A percentile compares a stretch with the other conserved stretches of the same genome.
Evolutionary conservation across 2,329 filamentous ascomycete species (phyloP).

Genomic region (Lachnellula willkommii): DNA sequence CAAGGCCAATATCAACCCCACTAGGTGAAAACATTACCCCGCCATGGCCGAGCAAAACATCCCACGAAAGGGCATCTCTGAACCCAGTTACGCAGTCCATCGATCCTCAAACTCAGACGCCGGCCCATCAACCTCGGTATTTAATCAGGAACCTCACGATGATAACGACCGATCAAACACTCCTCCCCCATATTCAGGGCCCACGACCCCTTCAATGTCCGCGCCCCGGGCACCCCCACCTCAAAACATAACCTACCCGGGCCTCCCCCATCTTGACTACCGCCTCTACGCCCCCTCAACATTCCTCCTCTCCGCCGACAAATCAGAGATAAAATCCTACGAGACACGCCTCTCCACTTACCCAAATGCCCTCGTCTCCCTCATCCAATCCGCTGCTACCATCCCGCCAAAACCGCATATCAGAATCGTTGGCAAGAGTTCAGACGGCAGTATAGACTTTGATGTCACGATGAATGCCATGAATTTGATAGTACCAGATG

Average conservation of each 20-base stretch:
- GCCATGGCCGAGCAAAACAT: slow-evolving; percentile 6
- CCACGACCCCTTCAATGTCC: slow-evolving; percentile 12
- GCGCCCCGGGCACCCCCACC: slow-evolving; percentile 6
- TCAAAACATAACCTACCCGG: slow-evolving; percentile 13
- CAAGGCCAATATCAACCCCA: background rate
- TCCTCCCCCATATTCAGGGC: slow-evolving; percentile 27
- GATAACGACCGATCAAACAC: slow-evolving; percentile 19
- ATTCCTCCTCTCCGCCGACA: slow-evolving; percentile 47
- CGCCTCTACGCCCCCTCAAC: slow-evolving; percentile 43
- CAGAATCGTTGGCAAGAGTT: slow-evolving; percentile 40
- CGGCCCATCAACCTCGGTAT: slow-evolving; percentile 9
- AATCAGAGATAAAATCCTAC: slow-evolving; percentile 42
- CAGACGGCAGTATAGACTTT: slow-evolving; percentile 44
- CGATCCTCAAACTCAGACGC: slow-evolving; percentile 15
- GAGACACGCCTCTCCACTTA: slow-evolving; percentile 46
- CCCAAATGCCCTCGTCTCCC: slow-evolving; percentile 39
- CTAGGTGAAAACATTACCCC: background rate
- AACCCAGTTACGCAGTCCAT: slow-evolving; percentile 16
- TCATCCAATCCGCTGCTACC: slow-evolving; percentile 45
- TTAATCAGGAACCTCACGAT: slow-evolving; percentile 1
- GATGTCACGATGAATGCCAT: slow-evolving; percentile 51
- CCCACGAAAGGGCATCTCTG: slow-evolving; percentile 14
- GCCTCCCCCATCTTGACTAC: slow-evolving; percentile 26
- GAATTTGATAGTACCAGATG: slow-evolving; percentile 46
- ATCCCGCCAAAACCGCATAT: slow-evolving; percentile 52